These are phyloP conservation scores for Diversispora epigaea DNA, from an alignment of 192 early-diverging fungal species.

Conservation along the genomic window DNA sequence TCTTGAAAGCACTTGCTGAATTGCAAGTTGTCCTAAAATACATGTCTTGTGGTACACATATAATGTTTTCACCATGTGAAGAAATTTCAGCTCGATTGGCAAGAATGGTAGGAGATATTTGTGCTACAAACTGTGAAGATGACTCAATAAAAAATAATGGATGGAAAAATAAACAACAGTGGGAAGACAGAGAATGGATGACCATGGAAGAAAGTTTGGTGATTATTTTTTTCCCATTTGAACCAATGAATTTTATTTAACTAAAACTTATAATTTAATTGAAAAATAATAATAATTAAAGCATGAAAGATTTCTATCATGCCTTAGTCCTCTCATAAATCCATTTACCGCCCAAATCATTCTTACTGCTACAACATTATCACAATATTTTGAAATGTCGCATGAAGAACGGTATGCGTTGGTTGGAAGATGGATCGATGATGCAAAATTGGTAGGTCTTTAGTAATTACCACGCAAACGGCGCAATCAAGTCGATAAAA, in stretches of 20 bases:
- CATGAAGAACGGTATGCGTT: slow-evolving; percentile 2
- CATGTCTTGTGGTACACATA: neutral
- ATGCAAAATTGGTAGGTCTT: slow-evolving; percentile 5
- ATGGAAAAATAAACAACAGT: slow-evolving; percentile 17
- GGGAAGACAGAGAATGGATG: slow-evolving; percentile 26
- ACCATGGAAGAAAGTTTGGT: slow-evolving; percentile 25
- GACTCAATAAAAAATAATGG: neutral
- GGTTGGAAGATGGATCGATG: slow-evolving; percentile 28
- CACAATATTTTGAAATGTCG: slow-evolving; percentile 22
- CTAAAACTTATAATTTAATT: neutral
- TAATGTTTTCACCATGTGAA: slow-evolving; percentile 25
- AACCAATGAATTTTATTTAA: neutral
- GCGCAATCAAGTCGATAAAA: too few species aligned
- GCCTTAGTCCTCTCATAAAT: slow-evolving; percentile 26
- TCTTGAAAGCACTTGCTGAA: neutral
- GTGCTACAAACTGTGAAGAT: slow-evolving; percentile 12
- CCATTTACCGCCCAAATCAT: slow-evolving; percentile 31
- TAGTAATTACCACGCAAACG: too few species aligned
- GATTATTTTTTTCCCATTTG: neutral
- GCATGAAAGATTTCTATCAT: slow-evolving; percentile 31
- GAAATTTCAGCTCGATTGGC: slow-evolving; percentile 26
- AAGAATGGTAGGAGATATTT: slow-evolving; percentile 27
- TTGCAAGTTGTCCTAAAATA: neutral
- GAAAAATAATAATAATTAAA: neutral
- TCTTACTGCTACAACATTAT: slow-evolving; percentile 6